A percentile compares a stretch with the other conserved stretches of the same genome.
Conservation (phyloP, 2,329 filamentous ascomycete species). For the Setomelanomma holmii region DNA sequence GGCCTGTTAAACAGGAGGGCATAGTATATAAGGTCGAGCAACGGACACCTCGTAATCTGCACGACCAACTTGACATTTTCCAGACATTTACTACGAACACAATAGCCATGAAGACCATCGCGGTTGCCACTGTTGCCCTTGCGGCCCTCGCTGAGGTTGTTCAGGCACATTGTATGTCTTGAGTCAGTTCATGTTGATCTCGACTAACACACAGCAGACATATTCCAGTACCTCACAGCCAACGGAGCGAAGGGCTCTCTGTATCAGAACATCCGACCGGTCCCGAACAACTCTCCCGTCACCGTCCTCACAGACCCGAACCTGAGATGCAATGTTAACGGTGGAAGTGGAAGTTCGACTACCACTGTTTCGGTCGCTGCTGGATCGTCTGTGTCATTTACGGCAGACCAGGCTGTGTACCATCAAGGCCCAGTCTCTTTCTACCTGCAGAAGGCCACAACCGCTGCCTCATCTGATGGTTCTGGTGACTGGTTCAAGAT, state of each 20-base stretch:
- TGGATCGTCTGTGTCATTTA: conserved; percentile 44
- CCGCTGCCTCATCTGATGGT: conserved; percentile 43
- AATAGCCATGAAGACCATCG: conserved; percentile 43
- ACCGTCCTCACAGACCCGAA: conserved; percentile 38
- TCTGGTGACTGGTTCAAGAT: conserved; percentile 50
- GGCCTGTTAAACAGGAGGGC: conserved; percentile 2
- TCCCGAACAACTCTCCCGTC: conserved; percentile 50
- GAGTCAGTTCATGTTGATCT: background rate
- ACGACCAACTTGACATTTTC: conserved; percentile 9
- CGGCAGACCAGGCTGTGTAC: conserved; percentile 47
- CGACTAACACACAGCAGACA: conserved; percentile 33
- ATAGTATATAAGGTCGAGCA: conserved; percentile 30
- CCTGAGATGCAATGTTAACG: conserved; percentile 48
- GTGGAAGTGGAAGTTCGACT: conserved; percentile 33
- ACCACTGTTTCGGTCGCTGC: conserved; percentile 45
- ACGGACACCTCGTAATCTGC: conserved; percentile 12
- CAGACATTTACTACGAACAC: background rate
- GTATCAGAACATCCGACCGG: conserved; percentile 47
- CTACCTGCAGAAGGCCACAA: conserved; percentile 48
- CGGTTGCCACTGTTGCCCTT: conserved; percentile 38
- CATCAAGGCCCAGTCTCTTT: conserved; percentile 48
- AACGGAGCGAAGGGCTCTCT: conserved; percentile 43
- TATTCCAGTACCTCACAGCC: conserved; percentile 48
- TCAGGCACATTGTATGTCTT: conserved; percentile 45
- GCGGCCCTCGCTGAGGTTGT: conserved; percentile 45